Base-by-base conservation (phyloP, 805 yeast genomes). In the Candida easanensis region DNA sequence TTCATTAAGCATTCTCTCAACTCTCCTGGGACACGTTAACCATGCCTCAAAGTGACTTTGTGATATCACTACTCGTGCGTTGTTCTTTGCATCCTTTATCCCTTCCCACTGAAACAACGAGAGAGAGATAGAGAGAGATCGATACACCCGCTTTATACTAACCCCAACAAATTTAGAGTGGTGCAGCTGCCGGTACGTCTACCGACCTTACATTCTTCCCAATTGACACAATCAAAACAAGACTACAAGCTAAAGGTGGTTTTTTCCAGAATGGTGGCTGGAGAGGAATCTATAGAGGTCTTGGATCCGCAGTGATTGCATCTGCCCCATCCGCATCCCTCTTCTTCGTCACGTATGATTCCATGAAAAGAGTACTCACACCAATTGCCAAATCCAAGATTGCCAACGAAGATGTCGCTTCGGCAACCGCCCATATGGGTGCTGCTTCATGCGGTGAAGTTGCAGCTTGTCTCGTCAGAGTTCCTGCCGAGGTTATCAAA, bases 141-240 rank as follows among this genome's bases (percentile, higher is more conserved):
- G n/a, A n/a, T n/a, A n/a, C n/a, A n/a, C n/a, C n/a, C n/a, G n/a
- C 25, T 22, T 22, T 22, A 22, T 22, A 22, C 7, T 22, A 22
- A 22, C 10, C 10, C 25, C 25, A 22, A 10, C 25, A 8, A 10
- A 33, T 41, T 41, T 28, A 58, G 75, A 81, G 90, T 57, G 99
- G 99, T 30, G 99, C 87, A 7, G 82, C 93, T 46, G 97, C 99
- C 5, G 99, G 99, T 14, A 93, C 97, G 2, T 82, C 95, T 5
- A 90, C 97, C 1, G 99, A 93, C 66, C 70, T 93, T 30, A 88
- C 84, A 4, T 93, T 93, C 65, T 93, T 91, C 70, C 99, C 99
- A 13, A 88, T 93, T 31, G 99, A 93, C 57, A 93, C 99, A 1
- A 56, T 93, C 44, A 93, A 93, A 66, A 93, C 99, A 0, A 72